Evolutionary conservation across 1,284 basidiomycete genomes (phyloP).

Genomic region (Fomitopsis schrenkii): DNA sequence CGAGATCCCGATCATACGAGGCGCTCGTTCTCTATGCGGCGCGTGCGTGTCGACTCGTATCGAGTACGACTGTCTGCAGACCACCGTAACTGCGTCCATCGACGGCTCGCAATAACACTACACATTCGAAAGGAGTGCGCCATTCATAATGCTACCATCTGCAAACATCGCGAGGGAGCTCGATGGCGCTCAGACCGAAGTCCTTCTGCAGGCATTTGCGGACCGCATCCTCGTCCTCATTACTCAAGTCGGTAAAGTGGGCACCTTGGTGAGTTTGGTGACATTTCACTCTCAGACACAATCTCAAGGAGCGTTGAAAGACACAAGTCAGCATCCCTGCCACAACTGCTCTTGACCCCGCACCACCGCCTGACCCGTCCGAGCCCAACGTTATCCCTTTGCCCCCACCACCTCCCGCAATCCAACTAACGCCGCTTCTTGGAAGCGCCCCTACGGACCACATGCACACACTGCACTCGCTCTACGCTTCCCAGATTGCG

Average conservation of each 20-base stretch:
- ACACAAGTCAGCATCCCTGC: slow-evolving; percentile 79
- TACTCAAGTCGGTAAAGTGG: slow-evolving; percentile 86
- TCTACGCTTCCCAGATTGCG: slow-evolving; percentile 85
- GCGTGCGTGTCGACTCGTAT: background rate
- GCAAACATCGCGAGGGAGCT: slow-evolving; percentile 43
- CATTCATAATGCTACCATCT: slow-evolving; percentile 20
- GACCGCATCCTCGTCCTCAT: slow-evolving; percentile 81
- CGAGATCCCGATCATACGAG: background rate
- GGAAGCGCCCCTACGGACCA: slow-evolving; percentile 66
- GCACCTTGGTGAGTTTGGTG: slow-evolving; percentile 60
- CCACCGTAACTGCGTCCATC: no score
- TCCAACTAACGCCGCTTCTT: slow-evolving; percentile 73
- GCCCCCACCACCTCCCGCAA: slow-evolving; percentile 68
- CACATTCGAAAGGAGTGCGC: background rate
- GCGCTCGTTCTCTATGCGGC: background rate
- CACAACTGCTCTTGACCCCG: slow-evolving; percentile 53
- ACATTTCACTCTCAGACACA: background rate
- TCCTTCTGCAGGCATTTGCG: slow-evolving; percentile 73
- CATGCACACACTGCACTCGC: slow-evolving; percentile 67
- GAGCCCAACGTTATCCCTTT: slow-evolving; percentile 38
- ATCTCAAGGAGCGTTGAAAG: slow-evolving; percentile 35
- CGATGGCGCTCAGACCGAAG: slow-evolving; percentile 61
- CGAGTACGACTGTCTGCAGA: no score
- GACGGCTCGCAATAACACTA: background rate
- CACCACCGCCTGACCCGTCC: slow-evolving; percentile 32